Base-by-base conservation (phyloP, 2,329 filamentous ascomycete species). In the Geoglossum cookeanum region DNA sequence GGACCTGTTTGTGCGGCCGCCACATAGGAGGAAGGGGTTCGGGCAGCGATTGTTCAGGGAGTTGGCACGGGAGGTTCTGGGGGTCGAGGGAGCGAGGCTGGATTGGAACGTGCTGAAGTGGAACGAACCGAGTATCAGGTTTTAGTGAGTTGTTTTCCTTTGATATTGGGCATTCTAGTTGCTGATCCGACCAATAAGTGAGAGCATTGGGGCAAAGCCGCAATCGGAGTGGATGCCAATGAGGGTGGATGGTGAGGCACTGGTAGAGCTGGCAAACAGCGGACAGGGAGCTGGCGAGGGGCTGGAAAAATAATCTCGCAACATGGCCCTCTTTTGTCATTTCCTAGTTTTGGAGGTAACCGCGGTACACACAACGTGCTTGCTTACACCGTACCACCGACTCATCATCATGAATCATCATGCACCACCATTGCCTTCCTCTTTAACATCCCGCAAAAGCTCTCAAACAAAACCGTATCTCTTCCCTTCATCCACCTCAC, bases 41-140 rank as follows among this genome's bases (percentile, higher is more conserved):
- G 91, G 90, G 44, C 85, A 83, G 69, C 73, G 75, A 63, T 69
- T 97, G 66, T 74, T 97, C 54, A 78, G 78, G 60, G 79, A 81
- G 62, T 72, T 96, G 66, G 91, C 90, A n/a, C 80, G 78, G 65
- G 86, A 95, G 72, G 83, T 88, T 2, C 66, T 85, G 56, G 76
- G 78, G 56, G 83, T 90, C 61, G 75, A 78, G 2, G 89, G 89
- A 0, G 81, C 77, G 6, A 76, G 91, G 59, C 71, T 97, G 57
- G 90, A 97, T 66, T 97, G 91, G 91, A 82, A 78, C 62, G 92
- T 95, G 61, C 70, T 96, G 64, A 91, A 87, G 71, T 95, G 89
- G 89, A 97, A 97, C 66, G 80, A 87, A 74, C 86, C 87, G 6
- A 90, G 85, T 68, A 85, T 97, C 71, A 75, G 82, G 63, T 96